Evolutionary conservation across 2,329 filamentous ascomycete genomes (phyloP), one percentile per base, ranked within the genome.

Genomic region (Alternaria burnsii): DNA sequence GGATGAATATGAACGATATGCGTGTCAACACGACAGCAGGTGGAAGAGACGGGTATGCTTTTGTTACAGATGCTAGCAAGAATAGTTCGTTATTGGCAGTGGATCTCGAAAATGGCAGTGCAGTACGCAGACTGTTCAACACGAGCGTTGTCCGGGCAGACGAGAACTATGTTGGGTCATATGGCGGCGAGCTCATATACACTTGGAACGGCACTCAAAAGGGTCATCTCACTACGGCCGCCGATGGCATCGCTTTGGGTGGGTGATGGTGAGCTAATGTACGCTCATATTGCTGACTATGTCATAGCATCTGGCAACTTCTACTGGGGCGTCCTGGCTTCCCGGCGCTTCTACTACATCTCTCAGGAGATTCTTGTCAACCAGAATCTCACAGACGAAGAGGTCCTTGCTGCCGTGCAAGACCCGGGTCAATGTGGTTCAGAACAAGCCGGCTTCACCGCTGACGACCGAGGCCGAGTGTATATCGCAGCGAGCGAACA

Each of bases 21-120:
- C 74, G 79, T 18, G 76, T 82, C 68, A 82, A 82, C 63, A 81
- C 79, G 50, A 81, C 79, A 2, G 71, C 81, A 16, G 79, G 79
- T 8, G 71, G 65, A 38, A 46, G 71, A 4, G 70, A 68, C 22
- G 79, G 79, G 6, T 81, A 76, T 50, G 80, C 79, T 0, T 82
- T 82, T 54, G 72, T 82, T 36, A 79, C 80, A 5, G 80, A 82
- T 58, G 79, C 75, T 18, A 78, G 74, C 38, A 72, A 68, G 6
- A 72, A 73, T 24, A 77, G 77, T 40, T 80, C 77, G 10, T 63
- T 82, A 5, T 47, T 81, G n/a, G 71, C 78, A 4, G 72, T 82
- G 41, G 73, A 82, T 59, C 73, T 82, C 1, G 71, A 74, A 30
- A 72, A 76, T 16, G 79, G 79, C 26, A 69, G 52, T 24, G 70